phyloP scores from a whole-genome alignment of 139 green algal species.

The Pseudopediastrum boryanum region DNA sequence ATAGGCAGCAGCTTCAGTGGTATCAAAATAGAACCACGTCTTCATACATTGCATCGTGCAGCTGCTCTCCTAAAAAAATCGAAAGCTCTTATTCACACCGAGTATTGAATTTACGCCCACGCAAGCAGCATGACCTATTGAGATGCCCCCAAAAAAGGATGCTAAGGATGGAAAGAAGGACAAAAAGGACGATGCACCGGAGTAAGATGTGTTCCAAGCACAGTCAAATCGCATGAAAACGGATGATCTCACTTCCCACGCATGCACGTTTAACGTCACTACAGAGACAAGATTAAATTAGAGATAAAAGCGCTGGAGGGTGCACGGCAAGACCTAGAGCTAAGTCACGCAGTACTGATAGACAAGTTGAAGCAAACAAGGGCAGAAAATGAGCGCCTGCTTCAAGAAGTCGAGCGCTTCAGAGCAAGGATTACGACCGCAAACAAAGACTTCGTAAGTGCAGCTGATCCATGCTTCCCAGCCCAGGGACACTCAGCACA shows the following conservation, averaged over 20 bases:
- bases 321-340: conserved; percentile 41
- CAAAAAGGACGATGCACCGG: conserved; percentile 41
- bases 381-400: conserved; percentile 54
- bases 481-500: neutral
- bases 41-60: too few relatives aligned
- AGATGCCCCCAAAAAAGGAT: conserved; percentile 59
- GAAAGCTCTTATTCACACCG: too few relatives aligned
- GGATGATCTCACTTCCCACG: too few relatives aligned
- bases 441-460: conserved; percentile 65
- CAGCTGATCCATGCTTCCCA: neutral
- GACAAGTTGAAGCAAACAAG: conserved; percentile 64
- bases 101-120: too few relatives aligned
- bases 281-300: conserved; percentile 51
- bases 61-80: too few relatives aligned
- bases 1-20: too few relatives aligned
- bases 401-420: conserved; percentile 53
- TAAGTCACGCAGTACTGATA: conserved; percentile 59
- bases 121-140: neutral
- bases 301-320: conserved; percentile 19
- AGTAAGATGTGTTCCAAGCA: conserved; percentile 35
- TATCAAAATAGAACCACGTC: too few relatives aligned
- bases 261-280: too few relatives aligned
- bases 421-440: conserved; percentile 52
- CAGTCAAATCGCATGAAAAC: too few relatives aligned
- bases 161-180: conserved; percentile 43